Conservation (phyloP, 1,284 basidiomycete genomes). For the Cutaneotrichosporon cyanovorans region DNA sequence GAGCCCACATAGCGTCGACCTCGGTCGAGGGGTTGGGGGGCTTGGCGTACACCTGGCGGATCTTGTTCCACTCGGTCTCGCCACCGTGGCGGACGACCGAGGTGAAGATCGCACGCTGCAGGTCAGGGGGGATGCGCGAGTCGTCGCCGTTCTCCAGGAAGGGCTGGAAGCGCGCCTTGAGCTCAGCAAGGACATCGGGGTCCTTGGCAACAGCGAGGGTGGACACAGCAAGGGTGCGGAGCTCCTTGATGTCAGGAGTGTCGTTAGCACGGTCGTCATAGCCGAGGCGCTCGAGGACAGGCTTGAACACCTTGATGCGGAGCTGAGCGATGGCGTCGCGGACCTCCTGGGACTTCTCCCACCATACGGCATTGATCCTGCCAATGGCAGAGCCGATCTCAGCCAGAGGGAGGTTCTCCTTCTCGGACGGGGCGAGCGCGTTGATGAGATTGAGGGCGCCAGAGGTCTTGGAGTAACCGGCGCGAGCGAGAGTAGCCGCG, state of each 20-base stretch:
- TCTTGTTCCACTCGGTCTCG: constrained; percentile 65
- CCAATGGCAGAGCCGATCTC: constrained; percentile 48
- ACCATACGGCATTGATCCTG: constrained; percentile 67
- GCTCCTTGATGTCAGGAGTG: constrained; percentile 61
- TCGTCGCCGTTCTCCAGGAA: constrained; percentile 69
- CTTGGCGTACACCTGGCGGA: constrained; percentile 63
- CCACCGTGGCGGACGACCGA: constrained; percentile 65
- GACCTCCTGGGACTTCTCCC: constrained; percentile 64
- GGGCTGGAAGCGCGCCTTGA: constrained; percentile 64
- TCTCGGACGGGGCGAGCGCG: constrained; percentile 58
- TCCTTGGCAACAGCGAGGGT: constrained; percentile 62
- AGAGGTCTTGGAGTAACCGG: constrained; percentile 68
- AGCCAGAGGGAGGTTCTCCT: constrained; percentile 53
- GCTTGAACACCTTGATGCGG: constrained; percentile 66
- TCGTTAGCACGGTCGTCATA: constrained; percentile 69
- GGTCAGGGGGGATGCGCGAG: constrained; percentile 68
- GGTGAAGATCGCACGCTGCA: constrained; percentile 49
- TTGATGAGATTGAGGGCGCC: constrained; percentile 67
- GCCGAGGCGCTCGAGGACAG: constrained; percentile 70
- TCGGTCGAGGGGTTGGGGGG: constrained; percentile 65
- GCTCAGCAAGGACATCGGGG: constrained; percentile 61
- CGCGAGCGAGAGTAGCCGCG: constrained; percentile 68
- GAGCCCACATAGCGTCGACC: constrained; percentile 57
- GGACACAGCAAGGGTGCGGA: constrained; percentile 69
- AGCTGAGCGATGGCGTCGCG: constrained; percentile 59